Conservation (phyloP, 176 grass and related monocot species). For the Guadua angustifolia region DNA sequence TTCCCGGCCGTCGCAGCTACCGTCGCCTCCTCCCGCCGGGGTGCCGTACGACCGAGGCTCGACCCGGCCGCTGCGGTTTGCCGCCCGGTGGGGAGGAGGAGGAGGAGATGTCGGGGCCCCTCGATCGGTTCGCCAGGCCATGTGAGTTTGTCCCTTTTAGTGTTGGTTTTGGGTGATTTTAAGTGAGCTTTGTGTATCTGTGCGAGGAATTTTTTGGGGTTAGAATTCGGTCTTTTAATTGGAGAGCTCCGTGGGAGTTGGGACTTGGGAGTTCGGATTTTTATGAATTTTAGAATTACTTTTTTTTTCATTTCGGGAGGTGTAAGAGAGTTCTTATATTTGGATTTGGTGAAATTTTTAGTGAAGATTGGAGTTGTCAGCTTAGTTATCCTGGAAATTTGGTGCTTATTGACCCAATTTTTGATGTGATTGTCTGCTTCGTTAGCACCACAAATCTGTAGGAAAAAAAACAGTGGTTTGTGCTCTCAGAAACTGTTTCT, state of each 20-base stretch:
- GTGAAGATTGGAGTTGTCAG: not conserved
- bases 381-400: not conserved
- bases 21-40: not conserved
- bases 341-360: not conserved
- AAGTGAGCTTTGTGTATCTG: not conserved
- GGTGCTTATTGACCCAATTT: not conserved
- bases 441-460: not conserved
- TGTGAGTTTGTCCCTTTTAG: constrained; percentile 18
- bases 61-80: not conserved
- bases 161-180: not conserved
- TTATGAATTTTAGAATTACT: not conserved
- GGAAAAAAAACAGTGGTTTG: not conserved
- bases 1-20: not conserved
- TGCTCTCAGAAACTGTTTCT: not conserved
- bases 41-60: not conserved
- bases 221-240: not conserved
- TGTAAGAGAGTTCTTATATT: not conserved
- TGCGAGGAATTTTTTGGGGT: not conserved
- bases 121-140: constrained; percentile 50
- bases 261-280: not conserved
- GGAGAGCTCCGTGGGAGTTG: not conserved
- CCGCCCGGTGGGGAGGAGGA: not conserved
- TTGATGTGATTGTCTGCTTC: not conserved
- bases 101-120: constrained; percentile 43
- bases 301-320: not conserved